A percentile compares a stretch with the other conserved stretches of the same genome.
phyloP scores from a whole-genome alignment of 208 protist species.

The Trichomonas vaginalis region DNA sequence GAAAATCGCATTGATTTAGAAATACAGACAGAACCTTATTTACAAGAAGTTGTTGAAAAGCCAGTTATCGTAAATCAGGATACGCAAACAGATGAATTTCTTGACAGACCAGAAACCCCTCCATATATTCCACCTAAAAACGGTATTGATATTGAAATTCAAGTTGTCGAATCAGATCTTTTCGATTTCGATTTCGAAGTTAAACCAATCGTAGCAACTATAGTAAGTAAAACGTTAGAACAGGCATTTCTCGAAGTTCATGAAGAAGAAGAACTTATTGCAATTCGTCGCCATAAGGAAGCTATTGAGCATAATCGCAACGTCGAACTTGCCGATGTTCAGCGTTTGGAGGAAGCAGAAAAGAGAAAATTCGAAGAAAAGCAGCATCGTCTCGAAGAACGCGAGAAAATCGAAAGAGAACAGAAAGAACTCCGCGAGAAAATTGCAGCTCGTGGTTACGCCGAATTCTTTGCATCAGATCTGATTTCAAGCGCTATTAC shows the following conservation, averaged over 20 bases:
- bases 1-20: constrained; percentile 9
- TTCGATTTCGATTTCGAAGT: constrained; percentile 89
- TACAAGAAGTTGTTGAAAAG: neutral
- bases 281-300: constrained; percentile 68
- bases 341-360: constrained; percentile 74
- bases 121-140: constrained; percentile 73
- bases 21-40: constrained; percentile 9
- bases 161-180: constrained; percentile 49
- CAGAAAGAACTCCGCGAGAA: constrained; percentile 60
- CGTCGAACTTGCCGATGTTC: constrained; percentile 74
- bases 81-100: constrained; percentile 77
- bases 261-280: constrained; percentile 82
- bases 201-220: constrained; percentile 76
- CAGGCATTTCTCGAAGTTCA: constrained; percentile 86
- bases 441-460: constrained; percentile 67
- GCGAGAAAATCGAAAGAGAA: constrained; percentile 60
- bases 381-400: constrained; percentile 74
- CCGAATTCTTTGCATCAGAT: constrained; percentile 49
- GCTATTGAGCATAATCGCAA: constrained; percentile 76
- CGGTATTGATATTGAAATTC: constrained; percentile 73
- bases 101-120: constrained; percentile 69
- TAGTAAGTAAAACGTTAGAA: constrained; percentile 85
- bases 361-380: constrained; percentile 76
- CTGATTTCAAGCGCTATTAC: constrained; percentile 67
- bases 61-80: constrained; percentile 30